phyloP scores from a whole-genome alignment of 31 red algal genomes.

The Porphyra umbilicalis region DNA sequence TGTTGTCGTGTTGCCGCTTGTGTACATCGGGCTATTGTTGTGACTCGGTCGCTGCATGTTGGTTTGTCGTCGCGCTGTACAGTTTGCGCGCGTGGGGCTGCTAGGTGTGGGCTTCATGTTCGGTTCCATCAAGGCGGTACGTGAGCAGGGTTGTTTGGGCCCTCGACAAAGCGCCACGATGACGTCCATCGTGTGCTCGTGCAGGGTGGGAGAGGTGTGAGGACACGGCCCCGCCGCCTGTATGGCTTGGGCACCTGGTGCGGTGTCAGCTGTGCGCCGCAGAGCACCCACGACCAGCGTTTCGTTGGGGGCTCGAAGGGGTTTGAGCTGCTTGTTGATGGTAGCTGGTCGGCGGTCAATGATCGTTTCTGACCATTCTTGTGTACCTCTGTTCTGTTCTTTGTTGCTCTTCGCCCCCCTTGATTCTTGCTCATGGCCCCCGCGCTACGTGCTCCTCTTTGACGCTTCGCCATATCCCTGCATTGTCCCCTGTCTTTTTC shows the following conservation, averaged over 20 bases:
- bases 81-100: background rate
- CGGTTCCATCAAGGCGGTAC: background rate
- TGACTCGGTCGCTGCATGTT: too few relatives aligned
- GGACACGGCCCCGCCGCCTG: background rate
- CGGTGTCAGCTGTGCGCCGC: background rate
- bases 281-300: too few relatives aligned
- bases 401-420: background rate
- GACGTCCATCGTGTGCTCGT: background rate
- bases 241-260: background rate
- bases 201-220: background rate
- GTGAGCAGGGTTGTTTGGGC: background rate
- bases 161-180: background rate
- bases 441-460: background rate
- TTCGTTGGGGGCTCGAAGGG: background rate
- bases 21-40: too few relatives aligned
- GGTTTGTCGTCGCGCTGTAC: too few relatives aligned
- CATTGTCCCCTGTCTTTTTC: too few relatives aligned
- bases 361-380: background rate
- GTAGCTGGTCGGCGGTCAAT: background rate
- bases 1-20: too few relatives aligned
- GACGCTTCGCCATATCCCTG: too few relatives aligned
- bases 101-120: background rate
- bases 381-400: background rate
- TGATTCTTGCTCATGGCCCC: background rate
- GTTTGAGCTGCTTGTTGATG: background rate